phyloP scores from a whole-genome alignment of 225 moss, liverwort and hornwort species.

The Asterella californica region DNA sequence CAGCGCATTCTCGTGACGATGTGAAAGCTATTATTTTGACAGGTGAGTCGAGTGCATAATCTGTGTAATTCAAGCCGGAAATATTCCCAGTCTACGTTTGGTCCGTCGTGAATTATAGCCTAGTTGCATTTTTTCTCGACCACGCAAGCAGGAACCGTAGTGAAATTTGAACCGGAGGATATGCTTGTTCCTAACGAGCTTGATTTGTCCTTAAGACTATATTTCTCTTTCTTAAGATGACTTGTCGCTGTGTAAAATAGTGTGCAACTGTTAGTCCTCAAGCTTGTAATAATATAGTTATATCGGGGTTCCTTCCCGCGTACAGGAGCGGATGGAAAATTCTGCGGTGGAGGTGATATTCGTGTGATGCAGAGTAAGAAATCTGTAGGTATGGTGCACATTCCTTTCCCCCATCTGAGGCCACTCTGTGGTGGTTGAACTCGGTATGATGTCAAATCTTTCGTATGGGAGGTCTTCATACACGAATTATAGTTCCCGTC shows the following conservation, averaged over 20 bases:
- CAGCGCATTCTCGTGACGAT: slow-evolving; percentile 53
- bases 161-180: no score
- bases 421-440: background rate
- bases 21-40: slow-evolving; percentile 83
- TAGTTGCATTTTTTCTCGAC: background rate
- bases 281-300: background rate
- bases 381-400: background rate
- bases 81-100: background rate
- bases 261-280: background rate
- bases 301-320: background rate
- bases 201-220: background rate
- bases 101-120: background rate
- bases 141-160: background rate
- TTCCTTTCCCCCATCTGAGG: background rate
- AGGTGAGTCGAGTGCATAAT: slow-evolving; percentile 38
- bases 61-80: background rate
- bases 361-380: slow-evolving; percentile 20
- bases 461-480: background rate
- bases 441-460: background rate
- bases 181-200: background rate
- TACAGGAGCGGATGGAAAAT: slow-evolving; percentile 79
- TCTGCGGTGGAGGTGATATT: slow-evolving; percentile 83
- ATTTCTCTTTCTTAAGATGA: background rate
- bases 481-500: background rate
- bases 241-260: background rate